A percentile compares a stretch with the other conserved stretches of the same genome.
phyloP scores from a whole-genome alignment of 805 yeast species.

The Tetrapisispora taiwanensis region DNA sequence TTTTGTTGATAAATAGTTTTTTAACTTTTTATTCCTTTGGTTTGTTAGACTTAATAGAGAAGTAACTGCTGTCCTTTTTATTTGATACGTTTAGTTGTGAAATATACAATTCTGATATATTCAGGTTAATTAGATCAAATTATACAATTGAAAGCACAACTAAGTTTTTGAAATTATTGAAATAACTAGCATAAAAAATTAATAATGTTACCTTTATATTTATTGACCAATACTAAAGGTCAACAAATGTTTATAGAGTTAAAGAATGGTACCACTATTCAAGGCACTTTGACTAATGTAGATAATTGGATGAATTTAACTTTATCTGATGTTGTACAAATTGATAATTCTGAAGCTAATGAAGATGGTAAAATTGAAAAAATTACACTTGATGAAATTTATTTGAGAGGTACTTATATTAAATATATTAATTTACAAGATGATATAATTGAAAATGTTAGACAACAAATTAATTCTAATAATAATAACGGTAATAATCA shows the following conservation, averaged over 20 bases:
- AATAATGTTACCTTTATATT: slow-evolving; percentile 80
- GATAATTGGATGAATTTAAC: slow-evolving; percentile 96
- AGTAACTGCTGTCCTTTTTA: no score
- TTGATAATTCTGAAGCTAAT: slow-evolving; percentile 30
- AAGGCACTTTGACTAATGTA: slow-evolving; percentile 74
- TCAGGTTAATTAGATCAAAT: no score
- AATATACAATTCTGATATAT: no score
- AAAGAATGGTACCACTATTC: slow-evolving; percentile 81
- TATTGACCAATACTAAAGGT: slow-evolving; percentile 83
- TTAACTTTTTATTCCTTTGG: no score
- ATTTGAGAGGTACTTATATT: slow-evolving; percentile 78
- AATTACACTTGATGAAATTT: slow-evolving; percentile 60
- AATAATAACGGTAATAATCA: slow-evolving; percentile 30
- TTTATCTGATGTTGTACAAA: slow-evolving; percentile 52
- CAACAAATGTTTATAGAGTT: slow-evolving; percentile 81
- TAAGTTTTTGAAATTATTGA: no score
- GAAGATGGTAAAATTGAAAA: slow-evolving; percentile 31
- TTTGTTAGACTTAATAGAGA: no score
- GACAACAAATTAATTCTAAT: slow-evolving; percentile 48
- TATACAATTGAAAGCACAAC: no score
- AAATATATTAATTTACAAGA: slow-evolving; percentile 69
- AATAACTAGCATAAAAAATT: no score
- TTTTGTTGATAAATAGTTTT: no score
- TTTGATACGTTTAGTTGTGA: no score
- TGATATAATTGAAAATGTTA: slow-evolving; percentile 64